A percentile compares a stretch with the other conserved stretches of the same genome.
These are phyloP conservation scores for Aspergillus persii DNA, from an alignment of 2,329 filamentous ascomycete genomes.

Conservation along the genomic window DNA sequence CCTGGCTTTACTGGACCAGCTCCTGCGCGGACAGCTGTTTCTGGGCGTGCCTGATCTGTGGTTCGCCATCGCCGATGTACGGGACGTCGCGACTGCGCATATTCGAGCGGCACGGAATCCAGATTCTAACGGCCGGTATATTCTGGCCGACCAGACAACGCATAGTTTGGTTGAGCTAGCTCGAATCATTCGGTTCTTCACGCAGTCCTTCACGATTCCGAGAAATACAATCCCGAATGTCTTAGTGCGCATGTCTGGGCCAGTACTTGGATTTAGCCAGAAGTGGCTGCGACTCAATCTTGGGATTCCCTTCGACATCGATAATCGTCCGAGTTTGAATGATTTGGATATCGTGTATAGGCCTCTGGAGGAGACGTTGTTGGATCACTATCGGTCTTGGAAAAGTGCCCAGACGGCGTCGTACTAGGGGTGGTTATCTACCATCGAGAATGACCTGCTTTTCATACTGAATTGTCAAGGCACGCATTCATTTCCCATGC, in stretches of 20 bases:
- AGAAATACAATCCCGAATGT: slow-evolving; percentile 5
- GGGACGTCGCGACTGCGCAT: slow-evolving; percentile 16
- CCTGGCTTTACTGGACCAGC: slow-evolving; percentile 25
- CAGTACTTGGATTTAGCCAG: slow-evolving; percentile 17
- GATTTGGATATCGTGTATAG: slow-evolving; percentile 21
- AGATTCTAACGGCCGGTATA: slow-evolving; percentile 12
- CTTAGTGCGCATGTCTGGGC: slow-evolving; percentile 15
- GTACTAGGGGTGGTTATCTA: background rate
- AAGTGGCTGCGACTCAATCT: slow-evolving; percentile 21
- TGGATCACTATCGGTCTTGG: slow-evolving; percentile 16
- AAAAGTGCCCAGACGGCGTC: background rate
- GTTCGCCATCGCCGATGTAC: slow-evolving; percentile 18
- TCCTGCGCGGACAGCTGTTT: slow-evolving; percentile 23
- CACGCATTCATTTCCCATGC: no score
- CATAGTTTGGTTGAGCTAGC: slow-evolving; percentile 12
- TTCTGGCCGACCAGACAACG: slow-evolving; percentile 9
- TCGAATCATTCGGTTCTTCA: slow-evolving; percentile 7
- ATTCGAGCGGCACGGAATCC: slow-evolving; percentile 9
- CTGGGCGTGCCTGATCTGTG: slow-evolving; percentile 26
- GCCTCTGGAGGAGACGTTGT: slow-evolving; percentile 14
- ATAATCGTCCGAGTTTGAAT: slow-evolving; percentile 20
- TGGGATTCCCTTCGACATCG: slow-evolving; percentile 19
- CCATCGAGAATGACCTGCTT: no score
- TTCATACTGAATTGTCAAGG: no score
- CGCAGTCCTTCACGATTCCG: slow-evolving; percentile 4